Conservation (phyloP, 306 rosid genomes). For the Casuarina cunninghamiana region DNA sequence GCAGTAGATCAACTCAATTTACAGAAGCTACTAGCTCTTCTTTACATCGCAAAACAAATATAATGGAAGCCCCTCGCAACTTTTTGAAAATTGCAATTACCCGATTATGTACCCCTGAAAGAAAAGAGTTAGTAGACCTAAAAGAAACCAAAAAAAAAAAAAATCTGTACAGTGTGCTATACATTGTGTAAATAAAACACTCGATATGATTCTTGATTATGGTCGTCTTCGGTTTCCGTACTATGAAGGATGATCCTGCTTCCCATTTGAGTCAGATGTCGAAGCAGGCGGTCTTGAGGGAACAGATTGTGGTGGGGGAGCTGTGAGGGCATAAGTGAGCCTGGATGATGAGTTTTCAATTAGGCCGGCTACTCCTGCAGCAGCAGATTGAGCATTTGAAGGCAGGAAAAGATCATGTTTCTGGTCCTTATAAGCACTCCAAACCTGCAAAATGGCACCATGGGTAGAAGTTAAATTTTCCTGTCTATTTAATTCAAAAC, state of each 20-base stretch:
- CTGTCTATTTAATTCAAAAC: background rate
- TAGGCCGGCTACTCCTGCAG: slow-evolving; percentile 97
- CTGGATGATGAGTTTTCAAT: slow-evolving; percentile 90
- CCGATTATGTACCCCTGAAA: slow-evolving; percentile 21
- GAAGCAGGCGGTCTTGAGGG: slow-evolving; percentile 60
- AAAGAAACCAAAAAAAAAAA: background rate
- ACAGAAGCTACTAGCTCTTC: slow-evolving; percentile 43
- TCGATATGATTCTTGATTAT: slow-evolving; percentile 21
- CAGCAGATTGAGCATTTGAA: slow-evolving; percentile 97
- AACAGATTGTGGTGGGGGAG: slow-evolving; percentile 67
- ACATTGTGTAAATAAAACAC: slow-evolving; percentile 44
- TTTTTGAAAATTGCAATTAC: slow-evolving; percentile 37
- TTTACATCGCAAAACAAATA: slow-evolving; percentile 32
- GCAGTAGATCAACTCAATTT: slow-evolving; percentile 43
- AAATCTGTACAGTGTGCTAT: slow-evolving; percentile 73
- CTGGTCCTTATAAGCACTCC: slow-evolving; percentile 99
- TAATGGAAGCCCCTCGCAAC: slow-evolving; percentile 1
- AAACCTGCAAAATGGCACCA: slow-evolving; percentile 59
- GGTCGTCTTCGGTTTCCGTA: slow-evolving; percentile 25
- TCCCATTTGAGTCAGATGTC: slow-evolving; percentile 48
- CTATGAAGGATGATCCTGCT: slow-evolving; percentile 48
- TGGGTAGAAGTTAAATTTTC: background rate
- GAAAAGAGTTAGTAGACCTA: background rate
- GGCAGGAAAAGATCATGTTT: slow-evolving; percentile 98
- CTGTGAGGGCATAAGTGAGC: slow-evolving; percentile 80